Evolutionary conservation across 176 grass and related monocot genomes (phyloP), one percentile per base, ranked within the genome.

Genomic region (Oryza brachyantha): DNA sequence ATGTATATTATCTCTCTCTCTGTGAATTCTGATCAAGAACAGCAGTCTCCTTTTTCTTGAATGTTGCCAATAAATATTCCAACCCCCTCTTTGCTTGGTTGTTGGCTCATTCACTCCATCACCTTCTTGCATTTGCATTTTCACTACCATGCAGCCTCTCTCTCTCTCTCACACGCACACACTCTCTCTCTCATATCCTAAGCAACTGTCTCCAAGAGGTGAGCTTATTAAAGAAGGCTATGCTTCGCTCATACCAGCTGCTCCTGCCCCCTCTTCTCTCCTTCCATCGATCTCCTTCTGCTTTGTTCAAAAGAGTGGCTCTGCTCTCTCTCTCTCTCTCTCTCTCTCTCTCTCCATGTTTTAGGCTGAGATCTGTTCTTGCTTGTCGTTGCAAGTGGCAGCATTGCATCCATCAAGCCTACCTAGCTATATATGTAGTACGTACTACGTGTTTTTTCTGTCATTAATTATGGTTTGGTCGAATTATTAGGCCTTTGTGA

Each of bases 61-160:
- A 81, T 88, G 82, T 37, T 43, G 45, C 61, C 61, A 80, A 86
- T 80, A 80, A 86, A 86, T 74, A 64, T 36, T 78, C 80, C 77
- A 86, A 70, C 69, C 48, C 61, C 78, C 40, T 42, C 79, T 81
- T 77, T 79, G 79, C 64, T 79, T 40, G 61, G 73, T 69, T 74
- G 41, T 57, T 77, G 76, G 45, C 43, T 43, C 72, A 76, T 77
- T 87, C 60, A 76, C 28, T 40, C 59, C 80, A 8, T 37, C 24
- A 41, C 81, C 64, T 35, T 32, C 31, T 50, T 50, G 46, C 46
- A 50, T 55, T 48, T 31, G 55, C 58, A 41, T 60, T 70, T 52
- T n/a, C n/a, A n/a, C n/a, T 34, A 7, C 57, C 26, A 35, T 62
- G 8, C 57, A 10, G 7, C 28, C 32, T 54, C 21, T 66, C 45